A percentile compares a stretch with the other conserved stretches of the same genome.
phyloP scores from a whole-genome alignment of 2,329 filamentous ascomycete species.

The Dactylellina haptotyla region DNA sequence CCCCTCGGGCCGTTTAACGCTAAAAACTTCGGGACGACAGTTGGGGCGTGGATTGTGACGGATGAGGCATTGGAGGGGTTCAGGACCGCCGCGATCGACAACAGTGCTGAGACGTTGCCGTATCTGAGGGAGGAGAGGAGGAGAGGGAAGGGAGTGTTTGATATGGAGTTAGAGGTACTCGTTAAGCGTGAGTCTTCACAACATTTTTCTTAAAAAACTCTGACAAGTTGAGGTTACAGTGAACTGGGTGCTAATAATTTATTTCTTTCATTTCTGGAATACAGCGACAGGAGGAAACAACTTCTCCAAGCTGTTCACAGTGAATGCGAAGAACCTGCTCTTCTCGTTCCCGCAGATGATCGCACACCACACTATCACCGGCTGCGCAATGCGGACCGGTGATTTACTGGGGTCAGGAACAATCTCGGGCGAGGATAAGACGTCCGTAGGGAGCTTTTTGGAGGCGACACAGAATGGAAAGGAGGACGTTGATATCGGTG shows the following conservation, averaged over 20 bases:
- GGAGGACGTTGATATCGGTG: slow-evolving; percentile 66
- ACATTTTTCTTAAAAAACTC: neutral
- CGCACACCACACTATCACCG: slow-evolving; percentile 79
- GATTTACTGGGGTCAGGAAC: slow-evolving; percentile 83
- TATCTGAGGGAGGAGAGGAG: slow-evolving; percentile 72
- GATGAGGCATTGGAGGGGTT: slow-evolving; percentile 79
- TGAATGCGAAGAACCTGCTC: slow-evolving; percentile 71
- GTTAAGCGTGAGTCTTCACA: slow-evolving; percentile 65
- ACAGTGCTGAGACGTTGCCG: slow-evolving; percentile 65
- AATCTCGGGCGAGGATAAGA: slow-evolving; percentile 72
- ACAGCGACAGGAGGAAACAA: slow-evolving; percentile 62
- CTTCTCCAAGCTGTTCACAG: slow-evolving; percentile 26
- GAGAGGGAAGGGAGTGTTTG: slow-evolving; percentile 69
- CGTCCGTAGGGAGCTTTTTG: slow-evolving; percentile 74
- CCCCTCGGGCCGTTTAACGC: slow-evolving; percentile 83
- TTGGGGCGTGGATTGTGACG: slow-evolving; percentile 82
- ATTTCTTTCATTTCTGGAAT: neutral
- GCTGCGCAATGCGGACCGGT: slow-evolving; percentile 77
- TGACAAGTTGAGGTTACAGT: neutral
- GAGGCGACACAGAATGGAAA: slow-evolving; percentile 79
- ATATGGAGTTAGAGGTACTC: slow-evolving; percentile 76
- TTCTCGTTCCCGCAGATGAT: slow-evolving; percentile 87
- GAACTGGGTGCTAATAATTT: neutral
- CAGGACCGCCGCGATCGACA: slow-evolving; percentile 66
- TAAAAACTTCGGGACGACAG: slow-evolving; percentile 83